Base-by-base conservation (phyloP, 345 rosid species). In the Eucalyptus globulus region DNA sequence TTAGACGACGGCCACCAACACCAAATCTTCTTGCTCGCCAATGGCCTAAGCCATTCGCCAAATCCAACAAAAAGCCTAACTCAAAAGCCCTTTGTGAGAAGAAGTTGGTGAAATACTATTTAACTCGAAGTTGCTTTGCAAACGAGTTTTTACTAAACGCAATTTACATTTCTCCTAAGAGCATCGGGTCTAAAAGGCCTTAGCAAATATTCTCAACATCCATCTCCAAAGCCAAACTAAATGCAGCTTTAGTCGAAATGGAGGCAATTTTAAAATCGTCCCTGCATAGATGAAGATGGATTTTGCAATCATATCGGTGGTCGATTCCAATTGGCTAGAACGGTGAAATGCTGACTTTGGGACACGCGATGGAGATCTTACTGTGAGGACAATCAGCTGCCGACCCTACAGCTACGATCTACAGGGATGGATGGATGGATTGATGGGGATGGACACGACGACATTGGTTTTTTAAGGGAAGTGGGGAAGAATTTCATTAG, bases 101-200 rank as follows among this genome's bases (percentile, higher is more conserved):
- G 6, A 56, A 4, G 13, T 56, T 10, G 12, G 29, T 26, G 0
- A 24, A 26, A 56, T 11, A 56, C 29, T 26, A 56, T 24, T 24
- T 56, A 56, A 1, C 13, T 22, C 1, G 2, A 56, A 56, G 1
- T 24, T 24, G 29, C 29, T 56, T 24, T 56, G 5, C 11, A 53
- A 53, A 2, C 0, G 1, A 21, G 58, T 53, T 21, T 53, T 53
- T 19, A 53, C 58, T 4, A 56, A 2, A 56, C 1, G 1, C 2
- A 56, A 56, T 5, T 56, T 56, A 9, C 29, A 56, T 56, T 24
- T 56, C 0, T 2, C 1, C 13, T 22, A 4, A 56, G 12, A 26
- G 29, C 0, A 9, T 10, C 3, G 6, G 14, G 6, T 26, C 29
- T 3, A 53, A 56, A 56, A 56, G 29, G 13, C 6, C 14, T 4